Percentiles rank a stretch among this genome's conserved stretches.
These are phyloP conservation scores for Sequoia sempervirens DNA, from an alignment of 75 land plant genomes.

Conservation along the genomic window DNA sequence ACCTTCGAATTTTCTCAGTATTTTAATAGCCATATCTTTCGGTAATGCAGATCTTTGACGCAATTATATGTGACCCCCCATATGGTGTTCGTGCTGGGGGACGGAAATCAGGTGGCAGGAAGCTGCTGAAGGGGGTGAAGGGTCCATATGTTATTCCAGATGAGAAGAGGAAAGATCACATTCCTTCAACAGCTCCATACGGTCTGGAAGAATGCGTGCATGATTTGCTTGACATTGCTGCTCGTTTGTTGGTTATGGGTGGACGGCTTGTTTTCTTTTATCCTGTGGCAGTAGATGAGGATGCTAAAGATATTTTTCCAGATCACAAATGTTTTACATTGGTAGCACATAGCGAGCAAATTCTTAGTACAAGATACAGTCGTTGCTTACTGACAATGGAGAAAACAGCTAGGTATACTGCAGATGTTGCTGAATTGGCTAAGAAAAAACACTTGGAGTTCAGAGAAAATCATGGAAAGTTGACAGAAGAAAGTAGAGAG, in stretches of 20 bases:
- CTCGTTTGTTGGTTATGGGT: slow-evolving; percentile 75
- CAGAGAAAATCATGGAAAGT: slow-evolving; percentile 76
- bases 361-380: slow-evolving; percentile 81
- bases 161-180: slow-evolving; percentile 81
- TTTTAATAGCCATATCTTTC: background rate
- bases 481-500: slow-evolving; percentile 64
- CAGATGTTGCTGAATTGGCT: slow-evolving; percentile 64
- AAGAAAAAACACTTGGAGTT: slow-evolving; percentile 66
- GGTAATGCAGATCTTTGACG: slow-evolving; percentile 70
- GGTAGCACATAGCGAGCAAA: slow-evolving; percentile 73
- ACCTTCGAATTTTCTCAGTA: background rate
- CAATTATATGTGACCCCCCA: slow-evolving; percentile 97
- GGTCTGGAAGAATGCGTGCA: slow-evolving; percentile 86
- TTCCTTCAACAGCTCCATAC: slow-evolving; percentile 95
- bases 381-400: slow-evolving; percentile 91
- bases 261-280: slow-evolving; percentile 94
- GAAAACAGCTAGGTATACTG: slow-evolving; percentile 61
- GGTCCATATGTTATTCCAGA: slow-evolving; percentile 92
- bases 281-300: slow-evolving; percentile 64
- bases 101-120: slow-evolving; percentile 93
- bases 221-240: slow-evolving; percentile 90
- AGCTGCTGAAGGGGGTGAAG: slow-evolving; percentile 69
- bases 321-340: slow-evolving; percentile 82
- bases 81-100: slow-evolving; percentile 99
- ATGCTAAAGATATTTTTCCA: slow-evolving; percentile 45